Evolutionary conservation across 495 filamentous ascomycete genomes (phyloP).

Genomic region (Xylaria castorea): DNA sequence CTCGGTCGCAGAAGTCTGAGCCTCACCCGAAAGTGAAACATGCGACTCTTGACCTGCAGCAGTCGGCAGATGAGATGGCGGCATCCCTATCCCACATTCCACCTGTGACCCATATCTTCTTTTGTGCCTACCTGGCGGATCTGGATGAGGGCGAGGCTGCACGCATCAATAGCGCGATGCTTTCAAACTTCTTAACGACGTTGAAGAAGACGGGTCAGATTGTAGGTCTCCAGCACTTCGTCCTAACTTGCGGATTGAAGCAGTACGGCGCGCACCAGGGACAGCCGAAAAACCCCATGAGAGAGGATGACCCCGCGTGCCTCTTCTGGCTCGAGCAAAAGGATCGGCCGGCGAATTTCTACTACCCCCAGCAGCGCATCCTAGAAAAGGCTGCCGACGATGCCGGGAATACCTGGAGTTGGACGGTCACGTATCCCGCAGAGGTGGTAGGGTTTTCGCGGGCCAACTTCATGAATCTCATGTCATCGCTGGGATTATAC

Average conservation of each 20-base stretch:
- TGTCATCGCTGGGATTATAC: constrained; percentile 57
- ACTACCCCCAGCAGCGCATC: constrained; percentile 55
- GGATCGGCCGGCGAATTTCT: constrained; percentile 54
- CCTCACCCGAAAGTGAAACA: constrained; percentile 53
- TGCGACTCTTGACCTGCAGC: constrained; percentile 53
- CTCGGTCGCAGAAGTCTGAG: constrained; percentile 50
- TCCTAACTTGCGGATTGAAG: constrained; percentile 61
- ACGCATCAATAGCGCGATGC: constrained; percentile 55
- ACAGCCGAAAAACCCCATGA: constrained; percentile 57
- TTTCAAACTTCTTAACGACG: constrained; percentile 58
- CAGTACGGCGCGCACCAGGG: constrained; percentile 65
- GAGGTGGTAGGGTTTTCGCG: constrained; percentile 57
- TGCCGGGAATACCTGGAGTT: constrained; percentile 48
- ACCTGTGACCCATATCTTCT: constrained; percentile 55
- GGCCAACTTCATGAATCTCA: constrained; percentile 66
- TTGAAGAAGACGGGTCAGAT: constrained; percentile 53
- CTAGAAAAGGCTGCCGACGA: constrained; percentile 42
- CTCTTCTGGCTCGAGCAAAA: constrained; percentile 43
- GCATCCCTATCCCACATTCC: constrained; percentile 47
- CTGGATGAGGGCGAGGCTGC: constrained; percentile 52
- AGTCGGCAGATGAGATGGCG: constrained; percentile 50
- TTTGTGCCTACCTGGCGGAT: constrained; percentile 56
- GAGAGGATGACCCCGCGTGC: constrained; percentile 48
- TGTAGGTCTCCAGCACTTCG: constrained; percentile 54
- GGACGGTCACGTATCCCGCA: constrained; percentile 61